Evolutionary conservation across 306 rosid genomes (phyloP).

Genomic region (Medicago lupulina): DNA sequence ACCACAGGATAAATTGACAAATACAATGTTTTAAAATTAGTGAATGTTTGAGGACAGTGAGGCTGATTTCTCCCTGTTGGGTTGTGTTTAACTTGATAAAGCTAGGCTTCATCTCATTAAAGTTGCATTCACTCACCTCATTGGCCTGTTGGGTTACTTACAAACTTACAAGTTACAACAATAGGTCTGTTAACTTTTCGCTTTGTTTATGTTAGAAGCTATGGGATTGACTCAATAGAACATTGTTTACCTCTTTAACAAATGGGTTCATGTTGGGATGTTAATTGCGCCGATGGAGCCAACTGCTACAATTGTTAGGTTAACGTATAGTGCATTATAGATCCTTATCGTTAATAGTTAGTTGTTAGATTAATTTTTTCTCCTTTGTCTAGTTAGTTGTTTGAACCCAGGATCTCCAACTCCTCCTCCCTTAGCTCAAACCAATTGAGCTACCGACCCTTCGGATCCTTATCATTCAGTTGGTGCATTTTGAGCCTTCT

Average conservation of each 20-base stretch:
- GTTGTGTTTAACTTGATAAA: too few relatives aligned
- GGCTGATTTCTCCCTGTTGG: too few relatives aligned
- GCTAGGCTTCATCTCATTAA: background rate
- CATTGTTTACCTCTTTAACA: too few relatives aligned
- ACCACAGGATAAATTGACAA: background rate
- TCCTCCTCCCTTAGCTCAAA: too few relatives aligned
- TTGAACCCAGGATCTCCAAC: too few relatives aligned
- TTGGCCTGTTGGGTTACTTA: background rate
- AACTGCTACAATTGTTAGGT: background rate
- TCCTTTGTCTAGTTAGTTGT: too few relatives aligned
- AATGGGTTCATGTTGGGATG: background rate
- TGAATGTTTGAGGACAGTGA: too few relatives aligned
- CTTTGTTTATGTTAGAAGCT: background rate
- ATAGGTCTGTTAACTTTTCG: background rate
- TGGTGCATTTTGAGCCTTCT: background rate
- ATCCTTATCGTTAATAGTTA: background rate
- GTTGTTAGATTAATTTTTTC: too few relatives aligned
- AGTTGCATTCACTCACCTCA: background rate
- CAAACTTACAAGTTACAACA: background rate
- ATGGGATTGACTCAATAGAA: too few relatives aligned
- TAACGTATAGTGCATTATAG: background rate
- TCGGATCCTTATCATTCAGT: background rate
- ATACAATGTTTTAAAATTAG: too few relatives aligned
- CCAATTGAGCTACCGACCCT: too few relatives aligned
- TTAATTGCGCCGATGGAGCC: background rate